Conservation (phyloP, 306 rosid species). For the Medicago truncatula region DNA sequence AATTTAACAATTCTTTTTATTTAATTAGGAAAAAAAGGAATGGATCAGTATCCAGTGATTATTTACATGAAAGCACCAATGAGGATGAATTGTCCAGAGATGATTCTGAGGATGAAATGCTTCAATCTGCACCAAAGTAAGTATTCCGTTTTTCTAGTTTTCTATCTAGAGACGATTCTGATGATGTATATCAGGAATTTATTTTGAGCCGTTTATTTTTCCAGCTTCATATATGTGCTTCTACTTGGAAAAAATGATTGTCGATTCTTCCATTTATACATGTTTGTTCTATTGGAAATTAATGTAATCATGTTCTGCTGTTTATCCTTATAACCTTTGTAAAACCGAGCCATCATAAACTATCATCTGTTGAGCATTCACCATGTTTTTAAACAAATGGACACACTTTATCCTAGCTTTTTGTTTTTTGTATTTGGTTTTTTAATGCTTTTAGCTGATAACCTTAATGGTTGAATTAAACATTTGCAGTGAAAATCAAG, state of each 20-base stretch:
- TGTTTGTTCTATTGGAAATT: slow-evolving; percentile 13
- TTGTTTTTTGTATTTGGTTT: neutral
- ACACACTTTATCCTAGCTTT: slow-evolving; percentile 15
- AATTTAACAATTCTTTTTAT: slow-evolving; percentile 28
- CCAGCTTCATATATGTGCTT: neutral
- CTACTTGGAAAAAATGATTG: slow-evolving; percentile 15
- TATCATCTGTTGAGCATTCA: slow-evolving; percentile 6
- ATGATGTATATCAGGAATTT: slow-evolving; percentile 44
- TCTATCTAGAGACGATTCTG: slow-evolving; percentile 44
- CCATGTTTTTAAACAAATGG: slow-evolving; percentile 20
- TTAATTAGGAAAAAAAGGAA: slow-evolving; percentile 53
- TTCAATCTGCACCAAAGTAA: slow-evolving; percentile 62
- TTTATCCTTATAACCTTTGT: slow-evolving; percentile 10
- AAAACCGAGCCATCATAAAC: neutral
- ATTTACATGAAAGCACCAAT: slow-evolving; percentile 35
- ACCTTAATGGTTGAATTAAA: slow-evolving; percentile 43
- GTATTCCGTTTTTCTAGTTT: slow-evolving; percentile 1
- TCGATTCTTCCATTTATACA: slow-evolving; percentile 6
- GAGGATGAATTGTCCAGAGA: slow-evolving; percentile 41
- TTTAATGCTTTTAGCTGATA: slow-evolving; percentile 15
- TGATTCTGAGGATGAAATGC: slow-evolving; percentile 56
- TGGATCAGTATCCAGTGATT: slow-evolving; percentile 34
- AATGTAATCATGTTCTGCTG: slow-evolving; percentile 2
- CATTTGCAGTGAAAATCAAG: slow-evolving; percentile 38
- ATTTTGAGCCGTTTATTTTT: slow-evolving; percentile 21